A percentile compares a stretch with the other conserved stretches of the same genome.
Conservation (phyloP, 768 basidiomycete genomes). For the Serendipita sp. region DNA sequence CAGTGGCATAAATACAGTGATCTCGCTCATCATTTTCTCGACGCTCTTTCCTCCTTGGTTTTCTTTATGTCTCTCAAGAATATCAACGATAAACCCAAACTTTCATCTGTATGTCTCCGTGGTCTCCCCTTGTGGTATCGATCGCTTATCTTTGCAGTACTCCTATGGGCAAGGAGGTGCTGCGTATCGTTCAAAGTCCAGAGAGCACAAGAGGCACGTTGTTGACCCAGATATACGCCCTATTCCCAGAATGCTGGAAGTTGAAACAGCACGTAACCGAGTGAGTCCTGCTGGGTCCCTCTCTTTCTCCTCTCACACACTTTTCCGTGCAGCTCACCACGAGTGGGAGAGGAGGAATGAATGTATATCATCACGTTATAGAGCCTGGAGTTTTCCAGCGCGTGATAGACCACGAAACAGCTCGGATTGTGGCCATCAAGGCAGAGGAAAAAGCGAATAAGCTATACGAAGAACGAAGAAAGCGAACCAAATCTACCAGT, state of each 20-base stretch:
- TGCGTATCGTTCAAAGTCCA: not conserved
- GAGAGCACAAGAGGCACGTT: not conserved
- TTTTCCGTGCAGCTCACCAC: not conserved
- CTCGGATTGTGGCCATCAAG: not conserved
- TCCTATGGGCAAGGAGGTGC: conserved; percentile 1
- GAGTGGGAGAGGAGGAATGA: not conserved
- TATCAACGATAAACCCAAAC: not conserved
- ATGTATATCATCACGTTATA: not conserved
- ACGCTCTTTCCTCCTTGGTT: too few relatives aligned
- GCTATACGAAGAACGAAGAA: not conserved
- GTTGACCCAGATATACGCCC: not conserved
- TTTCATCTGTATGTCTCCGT: not conserved
- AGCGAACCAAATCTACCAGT: not conserved
- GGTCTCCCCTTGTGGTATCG: not conserved
- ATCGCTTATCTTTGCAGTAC: not conserved
- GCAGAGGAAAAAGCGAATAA: not conserved
- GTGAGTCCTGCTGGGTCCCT: not conserved
- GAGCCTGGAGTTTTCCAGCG: conserved; percentile 2
- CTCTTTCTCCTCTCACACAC: not conserved
- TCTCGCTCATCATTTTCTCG: not conserved
- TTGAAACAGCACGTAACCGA: conserved; percentile 5
- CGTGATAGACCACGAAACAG: not conserved
- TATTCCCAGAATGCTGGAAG: not conserved
- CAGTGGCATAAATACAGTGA: too few relatives aligned
- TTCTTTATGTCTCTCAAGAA: not conserved